Conservation (phyloP, 306 rosid species). For the Lithocarpus polystachyus region DNA sequence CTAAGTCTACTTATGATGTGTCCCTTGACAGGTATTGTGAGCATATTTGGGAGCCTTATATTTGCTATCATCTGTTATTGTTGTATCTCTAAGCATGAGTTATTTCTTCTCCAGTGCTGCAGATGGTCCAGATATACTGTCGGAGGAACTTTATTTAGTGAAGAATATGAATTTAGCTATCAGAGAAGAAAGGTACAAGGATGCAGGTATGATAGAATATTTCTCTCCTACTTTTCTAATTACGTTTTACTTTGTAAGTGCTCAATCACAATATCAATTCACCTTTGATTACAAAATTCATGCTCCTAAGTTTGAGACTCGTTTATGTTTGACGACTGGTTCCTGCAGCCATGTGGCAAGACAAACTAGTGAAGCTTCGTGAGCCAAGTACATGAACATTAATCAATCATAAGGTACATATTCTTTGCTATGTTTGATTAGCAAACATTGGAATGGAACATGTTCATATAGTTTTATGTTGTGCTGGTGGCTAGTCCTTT, state of each 20-base stretch:
- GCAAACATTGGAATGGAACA: neutral
- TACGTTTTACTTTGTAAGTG: neutral
- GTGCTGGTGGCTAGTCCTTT: neutral
- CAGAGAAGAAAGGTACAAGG: constrained; percentile 75
- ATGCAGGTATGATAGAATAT: constrained; percentile 58
- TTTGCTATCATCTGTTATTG: constrained; percentile 7
- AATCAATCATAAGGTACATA: constrained; percentile 36
- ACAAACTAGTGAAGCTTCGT: constrained; percentile 68
- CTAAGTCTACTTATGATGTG: constrained; percentile 68
- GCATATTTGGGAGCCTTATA: constrained; percentile 2
- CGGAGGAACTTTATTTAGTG: constrained; percentile 75
- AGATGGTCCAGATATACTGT: constrained; percentile 76
- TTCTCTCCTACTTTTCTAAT: neutral
- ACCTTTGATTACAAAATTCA: constrained; percentile 11
- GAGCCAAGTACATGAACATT: constrained; percentile 51
- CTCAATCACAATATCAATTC: neutral
- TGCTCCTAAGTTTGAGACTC: constrained; percentile 9
- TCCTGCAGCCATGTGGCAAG: constrained; percentile 86
- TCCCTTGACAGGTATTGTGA: constrained; percentile 80
- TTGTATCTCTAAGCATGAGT: constrained; percentile 6
- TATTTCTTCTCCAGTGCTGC: constrained; percentile 51
- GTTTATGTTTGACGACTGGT: constrained; percentile 12
- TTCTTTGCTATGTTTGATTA: neutral
- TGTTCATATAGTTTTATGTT: neutral
- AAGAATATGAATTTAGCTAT: constrained; percentile 68